Conservation (phyloP, 208 protist genomes). For the Crithidia thermophila region DNA sequence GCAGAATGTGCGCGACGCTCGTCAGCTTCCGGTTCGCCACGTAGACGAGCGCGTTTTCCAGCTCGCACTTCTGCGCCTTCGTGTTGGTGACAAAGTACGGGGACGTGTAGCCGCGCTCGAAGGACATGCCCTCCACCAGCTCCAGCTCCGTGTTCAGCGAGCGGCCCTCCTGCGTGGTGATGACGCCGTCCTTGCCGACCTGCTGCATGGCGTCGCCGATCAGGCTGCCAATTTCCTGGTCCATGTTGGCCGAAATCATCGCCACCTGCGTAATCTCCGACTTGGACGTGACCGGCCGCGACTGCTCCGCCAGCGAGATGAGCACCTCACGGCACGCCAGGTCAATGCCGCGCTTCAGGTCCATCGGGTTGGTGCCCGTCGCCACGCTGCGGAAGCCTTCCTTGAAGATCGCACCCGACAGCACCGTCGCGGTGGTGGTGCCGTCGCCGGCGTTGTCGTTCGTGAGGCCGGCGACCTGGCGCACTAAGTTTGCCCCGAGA, state of each 20-base stretch:
- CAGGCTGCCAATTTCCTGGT: slow-evolving; percentile 98
- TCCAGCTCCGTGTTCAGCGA: slow-evolving; percentile 98
- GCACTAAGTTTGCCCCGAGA: slow-evolving; percentile 98
- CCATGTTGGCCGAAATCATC: slow-evolving; percentile 99
- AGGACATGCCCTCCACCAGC: slow-evolving; percentile 98
- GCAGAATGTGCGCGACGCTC: slow-evolving; percentile 79
- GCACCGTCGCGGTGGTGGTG: slow-evolving; percentile 99
- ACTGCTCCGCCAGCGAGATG: slow-evolving; percentile 92
- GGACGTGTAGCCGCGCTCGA: slow-evolving; percentile 98
- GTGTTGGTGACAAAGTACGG: slow-evolving; percentile 99
- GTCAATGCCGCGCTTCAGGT: slow-evolving; percentile 99
- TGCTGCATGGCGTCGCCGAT: slow-evolving; percentile 99
- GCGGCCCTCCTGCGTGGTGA: slow-evolving; percentile 99
- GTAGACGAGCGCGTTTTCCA: slow-evolving; percentile 97
- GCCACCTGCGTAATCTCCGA: slow-evolving; percentile 99
- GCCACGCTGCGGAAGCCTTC: slow-evolving; percentile 98
- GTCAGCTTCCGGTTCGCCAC: slow-evolving; percentile 87
- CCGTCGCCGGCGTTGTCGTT: slow-evolving; percentile 99
- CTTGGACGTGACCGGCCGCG: slow-evolving; percentile 96
- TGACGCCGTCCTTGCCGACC: slow-evolving; percentile 99
- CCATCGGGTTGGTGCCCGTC: slow-evolving; percentile 99
- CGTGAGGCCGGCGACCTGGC: slow-evolving; percentile 95
- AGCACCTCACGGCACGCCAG: slow-evolving; percentile 95
- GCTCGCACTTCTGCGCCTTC: slow-evolving; percentile 97
- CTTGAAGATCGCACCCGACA: slow-evolving; percentile 97